A percentile compares a stretch with the other conserved stretches of the same genome.
phyloP scores from a whole-genome alignment of 768 basidiomycete genomes.

The Suillus brevipes region DNA sequence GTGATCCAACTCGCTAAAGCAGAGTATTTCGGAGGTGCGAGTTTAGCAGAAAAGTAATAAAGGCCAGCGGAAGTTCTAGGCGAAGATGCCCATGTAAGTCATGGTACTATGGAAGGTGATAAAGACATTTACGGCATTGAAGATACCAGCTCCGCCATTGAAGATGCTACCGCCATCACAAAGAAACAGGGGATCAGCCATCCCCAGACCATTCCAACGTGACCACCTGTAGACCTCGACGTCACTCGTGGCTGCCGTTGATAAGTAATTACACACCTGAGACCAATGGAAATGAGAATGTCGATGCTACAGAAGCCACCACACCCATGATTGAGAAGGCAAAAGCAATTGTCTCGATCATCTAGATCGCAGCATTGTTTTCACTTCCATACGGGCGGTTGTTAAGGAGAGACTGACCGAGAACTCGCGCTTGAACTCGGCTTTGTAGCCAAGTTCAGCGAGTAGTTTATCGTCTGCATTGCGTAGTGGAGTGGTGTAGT shows the following conservation, averaged over 20 bases:
- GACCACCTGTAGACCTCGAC: conserved; percentile 49
- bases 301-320: conserved; percentile 66
- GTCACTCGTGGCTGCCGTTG: neutral
- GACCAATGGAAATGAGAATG: conserved; percentile 60
- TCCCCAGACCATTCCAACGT: conserved; percentile 77
- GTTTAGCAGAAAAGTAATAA: conserved; percentile 76
- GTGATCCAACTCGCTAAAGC: conserved; percentile 68
- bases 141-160: conserved; percentile 72
- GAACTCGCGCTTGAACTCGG: conserved; percentile 74
- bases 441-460: conserved; percentile 68
- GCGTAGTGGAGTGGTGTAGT: conserved; percentile 21
- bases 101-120: neutral
- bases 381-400: neutral
- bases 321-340: conserved; percentile 75
- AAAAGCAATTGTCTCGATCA: conserved; percentile 64
- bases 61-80: conserved; percentile 73
- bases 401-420: conserved; percentile 44
- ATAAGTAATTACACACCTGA: conserved; percentile 44
- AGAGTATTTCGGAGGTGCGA: conserved; percentile 62
- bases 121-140: conserved; percentile 61
- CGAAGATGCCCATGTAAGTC: neutral
- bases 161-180: conserved; percentile 65
- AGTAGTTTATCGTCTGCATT: conserved; percentile 58
- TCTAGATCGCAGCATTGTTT: conserved; percentile 28
- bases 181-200: conserved; percentile 74